Evolutionary conservation across 768 basidiomycete genomes (phyloP).

Genomic region (Pluteus cervinus): DNA sequence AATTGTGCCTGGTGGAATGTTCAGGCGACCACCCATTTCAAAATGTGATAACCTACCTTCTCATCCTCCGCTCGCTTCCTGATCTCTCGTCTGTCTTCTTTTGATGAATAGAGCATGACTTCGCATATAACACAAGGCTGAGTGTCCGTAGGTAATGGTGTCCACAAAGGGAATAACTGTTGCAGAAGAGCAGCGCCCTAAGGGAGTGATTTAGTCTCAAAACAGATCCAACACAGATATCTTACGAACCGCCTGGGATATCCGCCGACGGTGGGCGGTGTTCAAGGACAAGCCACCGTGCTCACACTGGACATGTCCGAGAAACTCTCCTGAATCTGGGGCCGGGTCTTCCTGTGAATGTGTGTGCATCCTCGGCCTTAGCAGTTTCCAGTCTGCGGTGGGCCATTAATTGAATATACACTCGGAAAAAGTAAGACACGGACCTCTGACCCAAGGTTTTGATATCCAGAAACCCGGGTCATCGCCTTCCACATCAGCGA

Average conservation of each 20-base stretch:
- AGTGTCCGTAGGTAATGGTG: slow-evolving; percentile 40
- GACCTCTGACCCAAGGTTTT: slow-evolving; percentile 74
- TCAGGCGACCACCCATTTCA: slow-evolving; percentile 6
- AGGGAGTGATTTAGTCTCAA: slow-evolving; percentile 4
- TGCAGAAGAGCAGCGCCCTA: slow-evolving; percentile 56
- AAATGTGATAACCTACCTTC: slow-evolving; percentile 43
- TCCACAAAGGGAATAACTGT: slow-evolving; percentile 60
- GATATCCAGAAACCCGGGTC: slow-evolving; percentile 64
- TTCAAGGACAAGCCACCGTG: slow-evolving; percentile 60
- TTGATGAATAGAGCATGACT: slow-evolving; percentile 43
- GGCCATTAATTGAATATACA: slow-evolving; percentile 6
- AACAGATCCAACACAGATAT: too few relatives aligned
- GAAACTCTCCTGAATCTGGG: slow-evolving; percentile 56
- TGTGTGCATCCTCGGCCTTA: slow-evolving; percentile 74
- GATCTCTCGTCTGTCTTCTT: slow-evolving; percentile 54
- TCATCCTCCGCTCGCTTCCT: slow-evolving; percentile 72
- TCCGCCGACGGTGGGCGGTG: slow-evolving; percentile 47
- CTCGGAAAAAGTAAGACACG: slow-evolving; percentile 8
- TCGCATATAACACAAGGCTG: slow-evolving; percentile 65
- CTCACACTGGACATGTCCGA: slow-evolving; percentile 61
- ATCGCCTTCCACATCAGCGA: slow-evolving; percentile 37
- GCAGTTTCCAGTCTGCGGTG: slow-evolving; percentile 61
- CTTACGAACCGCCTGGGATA: slow-evolving; percentile 64
- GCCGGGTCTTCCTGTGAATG: slow-evolving; percentile 52
- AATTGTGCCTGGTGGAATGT: slow-evolving; percentile 46